Conservation (phyloP, 139 green algal genomes). For the Coelastrella sp. region DNA sequence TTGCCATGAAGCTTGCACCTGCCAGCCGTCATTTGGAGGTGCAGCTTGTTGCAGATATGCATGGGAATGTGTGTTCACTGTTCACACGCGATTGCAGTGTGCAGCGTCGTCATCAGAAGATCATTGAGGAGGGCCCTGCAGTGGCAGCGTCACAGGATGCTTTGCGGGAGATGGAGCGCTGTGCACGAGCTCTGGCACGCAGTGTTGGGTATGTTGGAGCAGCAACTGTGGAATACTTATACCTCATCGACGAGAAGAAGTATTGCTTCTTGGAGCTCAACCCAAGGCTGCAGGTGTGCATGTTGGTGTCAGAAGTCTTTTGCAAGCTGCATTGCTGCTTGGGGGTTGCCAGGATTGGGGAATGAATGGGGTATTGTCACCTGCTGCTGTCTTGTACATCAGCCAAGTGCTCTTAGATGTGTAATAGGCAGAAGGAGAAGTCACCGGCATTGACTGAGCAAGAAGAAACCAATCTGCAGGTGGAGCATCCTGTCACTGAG, state of each 20-base stretch:
- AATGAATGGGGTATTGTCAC: no score
- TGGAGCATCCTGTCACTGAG: slow-evolving; percentile 99
- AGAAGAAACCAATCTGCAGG: slow-evolving; percentile 60
- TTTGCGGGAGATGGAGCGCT: slow-evolving; percentile 85
- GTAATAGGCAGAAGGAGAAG: no score
- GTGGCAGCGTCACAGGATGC: slow-evolving; percentile 67
- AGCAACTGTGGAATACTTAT: slow-evolving; percentile 98
- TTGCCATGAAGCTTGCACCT: slow-evolving; percentile 97
- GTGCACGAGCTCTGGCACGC: slow-evolving; percentile 87
- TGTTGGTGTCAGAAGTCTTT: neutral
- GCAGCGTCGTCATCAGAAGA: slow-evolving; percentile 98
- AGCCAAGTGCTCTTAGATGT: no score
- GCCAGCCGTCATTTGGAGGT: slow-evolving; percentile 93
- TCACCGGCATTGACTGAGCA: no score
- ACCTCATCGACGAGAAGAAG: slow-evolving; percentile 79
- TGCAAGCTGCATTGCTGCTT: neutral
- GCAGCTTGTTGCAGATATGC: slow-evolving; percentile 93
- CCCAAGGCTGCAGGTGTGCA: slow-evolving; percentile 89
- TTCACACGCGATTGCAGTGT: slow-evolving; percentile 95
- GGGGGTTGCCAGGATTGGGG: neutral
- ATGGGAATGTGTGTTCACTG: slow-evolving; percentile 87
- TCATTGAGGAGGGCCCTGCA: slow-evolving; percentile 96
- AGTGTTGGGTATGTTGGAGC: slow-evolving; percentile 95
- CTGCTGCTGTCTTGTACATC: neutral
- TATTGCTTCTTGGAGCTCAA: slow-evolving; percentile 99